phyloP scores from a whole-genome alignment of 805 yeast species.

The Suhomyces pyralidae region DNA sequence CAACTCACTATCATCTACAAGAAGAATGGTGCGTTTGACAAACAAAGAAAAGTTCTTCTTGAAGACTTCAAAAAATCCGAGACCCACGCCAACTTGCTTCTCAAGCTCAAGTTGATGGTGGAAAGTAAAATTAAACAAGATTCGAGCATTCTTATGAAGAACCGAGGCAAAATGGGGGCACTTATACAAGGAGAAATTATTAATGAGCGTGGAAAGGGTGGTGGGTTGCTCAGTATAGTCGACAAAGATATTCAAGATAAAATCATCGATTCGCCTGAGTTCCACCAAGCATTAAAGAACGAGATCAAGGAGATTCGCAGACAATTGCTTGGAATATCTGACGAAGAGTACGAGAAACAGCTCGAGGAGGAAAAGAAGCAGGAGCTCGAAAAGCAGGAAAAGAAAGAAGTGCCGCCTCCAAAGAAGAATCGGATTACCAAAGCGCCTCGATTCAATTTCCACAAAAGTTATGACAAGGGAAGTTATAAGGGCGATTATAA shows the following conservation, averaged over 20 bases:
- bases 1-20: slow-evolving; percentile 43
- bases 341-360: slow-evolving; percentile 36
- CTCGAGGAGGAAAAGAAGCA: slow-evolving; percentile 17
- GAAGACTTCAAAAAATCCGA: slow-evolving; percentile 42
- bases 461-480: not conserved
- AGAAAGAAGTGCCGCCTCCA: slow-evolving; percentile 5
- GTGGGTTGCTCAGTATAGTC: slow-evolving; percentile 35
- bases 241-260: slow-evolving; percentile 45
- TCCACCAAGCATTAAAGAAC: slow-evolving; percentile 27
- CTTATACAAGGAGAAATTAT: slow-evolving; percentile 51
- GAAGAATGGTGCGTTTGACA: slow-evolving; percentile 49
- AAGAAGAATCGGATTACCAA: slow-evolving; percentile 25
- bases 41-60: slow-evolving; percentile 39
- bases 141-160: slow-evolving; percentile 46
- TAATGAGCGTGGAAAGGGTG: slow-evolving; percentile 15
- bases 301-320: slow-evolving; percentile 36
- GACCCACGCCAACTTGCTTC: slow-evolving; percentile 38
- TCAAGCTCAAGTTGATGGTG: slow-evolving; percentile 40
- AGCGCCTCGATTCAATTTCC: slow-evolving; percentile 33
- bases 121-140: slow-evolving; percentile 47
- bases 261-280: slow-evolving; percentile 41
- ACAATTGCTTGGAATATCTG: slow-evolving; percentile 31
- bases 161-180: slow-evolving; percentile 51
- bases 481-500: slow-evolving; percentile 2
- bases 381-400: slow-evolving; percentile 9